Conservation (phyloP, 768 basidiomycete genomes). For the Porphyrellus cyaneotinctus region DNA sequence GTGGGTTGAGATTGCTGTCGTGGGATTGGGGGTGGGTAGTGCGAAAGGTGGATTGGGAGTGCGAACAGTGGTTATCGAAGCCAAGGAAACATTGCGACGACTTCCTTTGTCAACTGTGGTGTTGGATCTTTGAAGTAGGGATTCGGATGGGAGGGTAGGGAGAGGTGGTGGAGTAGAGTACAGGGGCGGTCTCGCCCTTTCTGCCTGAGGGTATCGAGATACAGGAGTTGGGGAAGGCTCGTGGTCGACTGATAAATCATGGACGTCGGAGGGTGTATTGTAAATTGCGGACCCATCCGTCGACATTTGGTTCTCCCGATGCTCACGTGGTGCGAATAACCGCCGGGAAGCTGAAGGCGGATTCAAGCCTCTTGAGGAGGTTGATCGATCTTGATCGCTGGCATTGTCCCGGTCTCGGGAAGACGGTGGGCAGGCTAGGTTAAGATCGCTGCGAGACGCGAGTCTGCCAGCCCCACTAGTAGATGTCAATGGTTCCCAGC, state of each 20-base stretch:
- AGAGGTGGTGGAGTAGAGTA: slow-evolving; percentile 57
- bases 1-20: slow-evolving; percentile 63
- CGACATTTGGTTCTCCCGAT: slow-evolving; percentile 39
- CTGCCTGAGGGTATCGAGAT: slow-evolving; percentile 32
- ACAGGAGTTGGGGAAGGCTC: slow-evolving; percentile 48
- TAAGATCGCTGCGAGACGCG: slow-evolving; percentile 23
- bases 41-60: slow-evolving; percentile 41
- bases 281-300: slow-evolving; percentile 13
- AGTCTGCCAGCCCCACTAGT: slow-evolving; percentile 23
- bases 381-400: slow-evolving; percentile 25
- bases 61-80: slow-evolving; percentile 46
- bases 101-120: slow-evolving; percentile 23
- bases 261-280: slow-evolving; percentile 21
- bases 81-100: slow-evolving; percentile 42
- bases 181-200: slow-evolving; percentile 44
- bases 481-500: slow-evolving; percentile 39
- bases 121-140: slow-evolving; percentile 29
- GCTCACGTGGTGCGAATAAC: slow-evolving; percentile 55
- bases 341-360: slow-evolving; percentile 42
- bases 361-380: slow-evolving; percentile 19
- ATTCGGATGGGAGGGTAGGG: slow-evolving; percentile 58
- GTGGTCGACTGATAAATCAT: slow-evolving; percentile 33
- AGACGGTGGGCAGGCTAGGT: slow-evolving; percentile 23
- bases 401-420: slow-evolving; percentile 24
- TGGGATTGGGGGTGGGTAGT: slow-evolving; percentile 51